Conservation (phyloP, 1,284 basidiomycete species). For the Cutaneotrichosporon arboriforme region DNA sequence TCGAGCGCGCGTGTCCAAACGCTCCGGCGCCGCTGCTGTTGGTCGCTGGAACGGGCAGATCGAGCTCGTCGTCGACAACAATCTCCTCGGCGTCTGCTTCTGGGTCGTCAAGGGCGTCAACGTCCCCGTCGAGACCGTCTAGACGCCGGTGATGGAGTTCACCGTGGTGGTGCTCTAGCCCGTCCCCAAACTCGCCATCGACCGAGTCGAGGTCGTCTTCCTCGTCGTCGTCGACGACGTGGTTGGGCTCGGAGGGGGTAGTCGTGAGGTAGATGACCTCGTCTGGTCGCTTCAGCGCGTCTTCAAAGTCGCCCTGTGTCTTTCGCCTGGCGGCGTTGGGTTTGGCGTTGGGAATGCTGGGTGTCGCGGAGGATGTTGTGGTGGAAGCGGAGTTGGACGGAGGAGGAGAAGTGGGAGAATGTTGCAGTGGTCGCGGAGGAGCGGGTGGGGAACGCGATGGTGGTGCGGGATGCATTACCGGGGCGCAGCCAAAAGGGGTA, state of each 20-base stretch:
- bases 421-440: too few species aligned
- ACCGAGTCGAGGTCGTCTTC: conserved; percentile 7
- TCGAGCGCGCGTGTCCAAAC: too few species aligned
- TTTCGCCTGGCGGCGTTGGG: not conserved
- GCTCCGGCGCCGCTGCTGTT: too few species aligned
- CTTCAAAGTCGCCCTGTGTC: conserved; percentile 28
- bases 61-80: not conserved
- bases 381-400: not conserved
- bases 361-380: not conserved
- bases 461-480: too few species aligned
- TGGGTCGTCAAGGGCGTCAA: not conserved
- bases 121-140: not conserved
- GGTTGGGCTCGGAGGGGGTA: conserved; percentile 13
- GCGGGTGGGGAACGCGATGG: too few species aligned
- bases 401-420: too few species aligned
- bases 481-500: too few species aligned
- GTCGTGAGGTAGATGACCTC: conserved; percentile 33
- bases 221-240: too few species aligned
- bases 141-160: not conserved
- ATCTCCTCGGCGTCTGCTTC: not conserved
- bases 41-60: not conserved
- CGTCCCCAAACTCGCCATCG: not conserved
- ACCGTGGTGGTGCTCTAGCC: not conserved
- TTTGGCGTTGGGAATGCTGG: too few species aligned
- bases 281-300: conserved; percentile 28